Evolutionary conservation across 371 early-diverging fungal species (phyloP), one percentile per base, ranked within the genome.

Genomic region (Dichotomocladium elegans): DNA sequence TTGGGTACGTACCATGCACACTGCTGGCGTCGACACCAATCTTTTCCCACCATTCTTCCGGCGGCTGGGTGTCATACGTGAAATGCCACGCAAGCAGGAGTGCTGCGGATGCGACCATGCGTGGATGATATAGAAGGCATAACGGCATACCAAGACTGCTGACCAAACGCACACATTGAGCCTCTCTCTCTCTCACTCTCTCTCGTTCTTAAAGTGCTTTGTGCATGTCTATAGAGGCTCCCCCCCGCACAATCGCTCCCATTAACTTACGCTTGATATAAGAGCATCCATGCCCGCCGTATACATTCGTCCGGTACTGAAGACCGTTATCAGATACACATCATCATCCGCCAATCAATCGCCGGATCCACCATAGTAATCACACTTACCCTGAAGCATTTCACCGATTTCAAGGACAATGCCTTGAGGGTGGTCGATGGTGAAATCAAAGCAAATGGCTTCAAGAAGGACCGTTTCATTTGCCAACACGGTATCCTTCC

Each of bases 361-460:
- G 1, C n/a, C 21, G 37, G 1, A 37, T 37, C 5, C 21, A 34
- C 14, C 17, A 35, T 35, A n/a, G n/a, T n/a, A n/a, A n/a, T n/a
- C n/a, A n/a, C n/a, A n/a, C 47, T 59, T 66, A 65, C 77, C 61
- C 59, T 55, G 45, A 17, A 64, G 42, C 58, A 71, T 58, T 26
- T 64, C 55, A 40, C 72, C 62, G 22, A 82, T 49, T n/a, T 61
- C 57, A 14, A 84, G 61, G 37, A 91, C 61, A 31, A 51, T 67
- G 24, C 59, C 41, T 57, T 92, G 89, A 21, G 93, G 91, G 53
- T 88, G 88, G 24, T 83, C 72, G 10, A 91, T 73, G 2, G 78
- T 70, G 50, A 93, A 61, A 52, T 93, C 92, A 69, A 90, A 93
- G 64, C 92, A 92, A 30, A 86, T 61, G 30, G 84, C 72, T 41